Conservation (phyloP, 768 basidiomycete genomes). For the Tephrocybe sp. region DNA sequence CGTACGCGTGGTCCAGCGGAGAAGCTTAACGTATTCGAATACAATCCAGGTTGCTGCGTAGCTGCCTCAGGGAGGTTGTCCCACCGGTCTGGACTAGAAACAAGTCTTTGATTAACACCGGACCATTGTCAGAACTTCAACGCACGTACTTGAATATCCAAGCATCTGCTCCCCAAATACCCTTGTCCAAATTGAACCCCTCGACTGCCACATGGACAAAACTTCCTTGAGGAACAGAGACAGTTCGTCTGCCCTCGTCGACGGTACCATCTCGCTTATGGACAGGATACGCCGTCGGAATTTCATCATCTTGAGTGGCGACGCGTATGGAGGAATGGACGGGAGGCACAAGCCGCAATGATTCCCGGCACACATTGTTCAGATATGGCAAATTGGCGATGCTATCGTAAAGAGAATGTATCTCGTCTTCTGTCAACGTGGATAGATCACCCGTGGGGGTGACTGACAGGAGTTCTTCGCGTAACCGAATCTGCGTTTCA, state of each 20-base stretch:
- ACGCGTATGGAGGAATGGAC: slow-evolving; percentile 81
- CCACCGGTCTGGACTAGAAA: slow-evolving; percentile 77
- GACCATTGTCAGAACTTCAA: background rate
- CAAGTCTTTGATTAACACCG: background rate
- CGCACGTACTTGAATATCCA: slow-evolving; percentile 74
- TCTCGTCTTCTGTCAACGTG: slow-evolving; percentile 60
- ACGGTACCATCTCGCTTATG: slow-evolving; percentile 46
- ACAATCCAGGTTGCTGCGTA: slow-evolving; percentile 66
- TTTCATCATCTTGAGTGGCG: slow-evolving; percentile 73
- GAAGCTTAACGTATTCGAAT: slow-evolving; percentile 70
- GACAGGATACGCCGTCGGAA: slow-evolving; percentile 72
- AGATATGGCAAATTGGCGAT: slow-evolving; percentile 69
- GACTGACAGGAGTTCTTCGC: slow-evolving; percentile 61
- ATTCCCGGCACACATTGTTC: slow-evolving; percentile 75
- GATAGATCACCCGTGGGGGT: slow-evolving; percentile 36
- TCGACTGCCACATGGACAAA: slow-evolving; percentile 80
- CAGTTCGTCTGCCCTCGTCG: slow-evolving; percentile 37
- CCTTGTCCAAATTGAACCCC: slow-evolving; percentile 76
- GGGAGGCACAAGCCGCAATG: slow-evolving; percentile 76
- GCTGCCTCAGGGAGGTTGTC: slow-evolving; percentile 72
- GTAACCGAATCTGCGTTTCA: slow-evolving; percentile 66
- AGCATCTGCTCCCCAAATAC: slow-evolving; percentile 78
- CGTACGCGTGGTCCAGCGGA: slow-evolving; percentile 81
- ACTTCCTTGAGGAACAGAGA: slow-evolving; percentile 64
- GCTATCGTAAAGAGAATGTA: slow-evolving; percentile 54